Percentiles rank a stretch among this genome's conserved stretches.
These are phyloP conservation scores for Biscogniauxia mediterranea DNA, from an alignment of 2,329 filamentous ascomycete genomes.

Conservation along the genomic window DNA sequence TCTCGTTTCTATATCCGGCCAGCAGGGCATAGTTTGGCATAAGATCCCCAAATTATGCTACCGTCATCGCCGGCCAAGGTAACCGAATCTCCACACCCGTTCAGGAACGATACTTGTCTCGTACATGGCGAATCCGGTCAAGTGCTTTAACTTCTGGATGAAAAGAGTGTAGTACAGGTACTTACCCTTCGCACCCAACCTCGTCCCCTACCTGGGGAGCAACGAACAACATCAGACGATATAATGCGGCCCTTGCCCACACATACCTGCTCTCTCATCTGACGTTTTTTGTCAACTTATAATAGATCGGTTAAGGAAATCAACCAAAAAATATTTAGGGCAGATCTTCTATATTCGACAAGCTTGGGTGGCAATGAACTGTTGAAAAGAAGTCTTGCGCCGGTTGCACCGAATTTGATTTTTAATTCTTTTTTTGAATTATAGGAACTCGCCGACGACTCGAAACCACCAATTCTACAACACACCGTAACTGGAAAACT, in stretches of 20 bases:
- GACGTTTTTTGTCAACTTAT: constrained; percentile 35
- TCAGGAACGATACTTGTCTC: constrained; percentile 49
- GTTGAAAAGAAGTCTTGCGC: constrained; percentile 25
- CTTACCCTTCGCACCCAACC: constrained; percentile 39
- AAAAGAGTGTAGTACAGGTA: constrained; percentile 42
- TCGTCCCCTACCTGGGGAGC: constrained; percentile 31
- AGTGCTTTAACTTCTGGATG: constrained; percentile 46
- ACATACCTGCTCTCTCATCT: constrained; percentile 31
- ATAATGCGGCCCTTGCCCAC: constrained; percentile 44
- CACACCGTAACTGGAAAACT: constrained; percentile 21
- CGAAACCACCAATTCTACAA: constrained; percentile 24
- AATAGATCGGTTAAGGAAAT: constrained; percentile 35
- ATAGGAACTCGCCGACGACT: constrained; percentile 24
- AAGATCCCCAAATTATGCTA: constrained; percentile 60
- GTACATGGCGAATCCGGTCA: constrained; percentile 46
- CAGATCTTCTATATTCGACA: constrained; percentile 31
- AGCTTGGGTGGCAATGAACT: constrained; percentile 31
- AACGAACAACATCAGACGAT: constrained; percentile 46
- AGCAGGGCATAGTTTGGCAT: constrained; percentile 48
- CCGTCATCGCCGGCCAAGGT: constrained; percentile 48
- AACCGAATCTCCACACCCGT: constrained; percentile 41
- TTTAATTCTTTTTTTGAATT: constrained; percentile 25
- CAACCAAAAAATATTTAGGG: constrained; percentile 27
- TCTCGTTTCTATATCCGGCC: constrained; percentile 53
- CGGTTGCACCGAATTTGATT: constrained; percentile 28